These are phyloP conservation scores for Silene uniflora DNA, from an alignment of 148 eudicot species.

Conservation along the genomic window DNA sequence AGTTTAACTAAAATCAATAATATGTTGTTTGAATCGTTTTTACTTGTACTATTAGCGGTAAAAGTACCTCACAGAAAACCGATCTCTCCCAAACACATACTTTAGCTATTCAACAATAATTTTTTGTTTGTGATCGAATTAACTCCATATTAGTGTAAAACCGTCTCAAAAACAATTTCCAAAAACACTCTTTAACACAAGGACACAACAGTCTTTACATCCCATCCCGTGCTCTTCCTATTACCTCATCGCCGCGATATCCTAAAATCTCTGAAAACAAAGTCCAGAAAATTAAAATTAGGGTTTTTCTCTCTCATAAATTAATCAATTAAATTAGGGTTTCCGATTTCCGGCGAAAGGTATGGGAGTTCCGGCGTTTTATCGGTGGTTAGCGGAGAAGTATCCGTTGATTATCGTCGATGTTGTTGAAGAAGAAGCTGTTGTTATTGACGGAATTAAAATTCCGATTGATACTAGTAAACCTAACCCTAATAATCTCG, in stretches of 20 bases:
- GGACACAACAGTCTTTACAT: constrained; percentile 5
- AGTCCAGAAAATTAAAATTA: constrained; percentile 5
- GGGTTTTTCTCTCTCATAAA: constrained; percentile 16
- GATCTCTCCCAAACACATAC: no score
- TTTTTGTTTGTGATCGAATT: no score
- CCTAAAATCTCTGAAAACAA: neutral
- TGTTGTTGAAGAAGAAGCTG: constrained; percentile 77
- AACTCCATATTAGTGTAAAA: no score
- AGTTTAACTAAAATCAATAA: no score
- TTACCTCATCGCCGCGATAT: constrained; percentile 4
- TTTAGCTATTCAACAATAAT: no score
- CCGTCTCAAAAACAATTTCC: no score
- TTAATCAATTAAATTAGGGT: neutral
- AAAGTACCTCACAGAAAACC: no score
- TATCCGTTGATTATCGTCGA: constrained; percentile 87
- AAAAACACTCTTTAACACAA: neutral
- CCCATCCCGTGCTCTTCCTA: no score
- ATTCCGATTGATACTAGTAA: constrained; percentile 88
- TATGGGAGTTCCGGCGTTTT: constrained; percentile 98
- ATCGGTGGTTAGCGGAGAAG: constrained; percentile 97
- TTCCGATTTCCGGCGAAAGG: neutral
- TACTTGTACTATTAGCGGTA: no score
- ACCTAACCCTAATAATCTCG: constrained; percentile 79
- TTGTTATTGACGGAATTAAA: constrained; percentile 58
- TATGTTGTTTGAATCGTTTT: no score